phyloP scores from a whole-genome alignment of 345 rosid species.

The Gossypium rotundifolium region DNA sequence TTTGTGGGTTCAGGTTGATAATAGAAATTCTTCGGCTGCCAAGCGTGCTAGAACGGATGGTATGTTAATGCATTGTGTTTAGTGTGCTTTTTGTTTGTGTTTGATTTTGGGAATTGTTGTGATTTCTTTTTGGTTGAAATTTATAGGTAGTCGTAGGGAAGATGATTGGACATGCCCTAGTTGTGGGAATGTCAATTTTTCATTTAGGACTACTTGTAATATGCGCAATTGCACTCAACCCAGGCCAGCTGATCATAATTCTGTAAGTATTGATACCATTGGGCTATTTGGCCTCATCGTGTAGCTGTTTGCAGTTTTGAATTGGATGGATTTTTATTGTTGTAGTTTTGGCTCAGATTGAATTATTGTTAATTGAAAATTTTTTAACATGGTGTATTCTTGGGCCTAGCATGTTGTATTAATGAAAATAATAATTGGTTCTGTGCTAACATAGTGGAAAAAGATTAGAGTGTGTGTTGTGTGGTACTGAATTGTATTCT shows the following conservation, averaged over 20 bases:
- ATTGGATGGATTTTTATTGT: not conserved
- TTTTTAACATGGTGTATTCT: not conserved
- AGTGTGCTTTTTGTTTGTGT: not conserved
- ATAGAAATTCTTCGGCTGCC: slow-evolving; percentile 88
- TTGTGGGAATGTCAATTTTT: slow-evolving; percentile 94
- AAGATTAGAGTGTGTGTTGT: not conserved
- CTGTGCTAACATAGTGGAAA: not conserved
- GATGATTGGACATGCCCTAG: slow-evolving; percentile 99
- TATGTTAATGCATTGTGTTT: slow-evolving; percentile 20
- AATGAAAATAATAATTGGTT: not conserved
- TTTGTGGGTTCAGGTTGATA: slow-evolving; percentile 59
- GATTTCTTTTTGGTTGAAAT: not conserved
- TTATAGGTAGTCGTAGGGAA: slow-evolving; percentile 89
- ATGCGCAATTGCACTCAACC: slow-evolving; percentile 99
- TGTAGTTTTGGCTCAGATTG: not conserved
- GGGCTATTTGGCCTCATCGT: not conserved
- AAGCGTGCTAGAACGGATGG: slow-evolving; percentile 99
- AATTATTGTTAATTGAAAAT: not conserved
- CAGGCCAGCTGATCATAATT: slow-evolving; percentile 85
- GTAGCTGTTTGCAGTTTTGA: not conserved
- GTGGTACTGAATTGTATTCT: not conserved
- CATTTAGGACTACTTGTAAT: slow-evolving; percentile 94
- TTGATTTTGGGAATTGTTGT: not conserved
- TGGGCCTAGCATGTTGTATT: not conserved
- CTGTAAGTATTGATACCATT: slow-evolving; percentile 31